Conservation (phyloP, 768 basidiomycete species). For the Boletus subcaerulescens region DNA sequence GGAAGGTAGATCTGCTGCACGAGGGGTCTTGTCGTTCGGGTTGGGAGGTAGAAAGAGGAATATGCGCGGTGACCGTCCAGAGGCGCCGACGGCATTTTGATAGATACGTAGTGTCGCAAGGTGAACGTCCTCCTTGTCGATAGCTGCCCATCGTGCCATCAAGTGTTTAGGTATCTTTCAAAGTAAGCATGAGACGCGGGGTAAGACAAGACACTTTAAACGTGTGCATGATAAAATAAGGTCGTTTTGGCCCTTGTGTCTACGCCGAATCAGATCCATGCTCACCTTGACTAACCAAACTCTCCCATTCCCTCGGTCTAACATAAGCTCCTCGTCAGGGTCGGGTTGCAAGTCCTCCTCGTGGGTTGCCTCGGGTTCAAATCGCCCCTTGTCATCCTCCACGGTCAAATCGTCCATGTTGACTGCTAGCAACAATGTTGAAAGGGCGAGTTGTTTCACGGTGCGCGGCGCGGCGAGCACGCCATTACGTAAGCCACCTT, state of each 20-base stretch:
- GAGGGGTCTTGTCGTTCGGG: constrained; percentile 40
- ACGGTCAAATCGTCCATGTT: constrained; percentile 33
- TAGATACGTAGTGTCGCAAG: constrained; percentile 87
- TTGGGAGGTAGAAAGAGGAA: constrained; percentile 65
- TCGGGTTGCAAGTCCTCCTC: constrained; percentile 72
- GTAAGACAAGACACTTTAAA: constrained; percentile 1
- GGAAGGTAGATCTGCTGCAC: constrained; percentile 21
- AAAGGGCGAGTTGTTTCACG: not conserved
- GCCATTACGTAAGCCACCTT: too few relatives aligned
- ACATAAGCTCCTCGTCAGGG: constrained; percentile 79
- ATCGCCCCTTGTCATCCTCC: constrained; percentile 73
- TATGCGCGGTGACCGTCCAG: constrained; percentile 54
- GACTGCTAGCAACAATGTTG: not conserved
- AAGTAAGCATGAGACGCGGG: constrained; percentile 5
- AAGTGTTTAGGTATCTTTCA: constrained; percentile 80
- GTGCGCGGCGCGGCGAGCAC: too few relatives aligned
- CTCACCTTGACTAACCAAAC: constrained; percentile 86
- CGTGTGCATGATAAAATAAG: not conserved
- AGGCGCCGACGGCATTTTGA: constrained; percentile 41
- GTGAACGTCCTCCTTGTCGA: constrained; percentile 71
- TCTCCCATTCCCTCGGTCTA: constrained; percentile 68
- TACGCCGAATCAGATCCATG: not conserved
- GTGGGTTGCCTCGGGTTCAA: constrained; percentile 48
- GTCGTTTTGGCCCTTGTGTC: not conserved
- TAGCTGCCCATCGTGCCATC: constrained; percentile 80